phyloP scores from a whole-genome alignment of 2,329 filamentous ascomycete species.

The Cordyceps sp. region DNA sequence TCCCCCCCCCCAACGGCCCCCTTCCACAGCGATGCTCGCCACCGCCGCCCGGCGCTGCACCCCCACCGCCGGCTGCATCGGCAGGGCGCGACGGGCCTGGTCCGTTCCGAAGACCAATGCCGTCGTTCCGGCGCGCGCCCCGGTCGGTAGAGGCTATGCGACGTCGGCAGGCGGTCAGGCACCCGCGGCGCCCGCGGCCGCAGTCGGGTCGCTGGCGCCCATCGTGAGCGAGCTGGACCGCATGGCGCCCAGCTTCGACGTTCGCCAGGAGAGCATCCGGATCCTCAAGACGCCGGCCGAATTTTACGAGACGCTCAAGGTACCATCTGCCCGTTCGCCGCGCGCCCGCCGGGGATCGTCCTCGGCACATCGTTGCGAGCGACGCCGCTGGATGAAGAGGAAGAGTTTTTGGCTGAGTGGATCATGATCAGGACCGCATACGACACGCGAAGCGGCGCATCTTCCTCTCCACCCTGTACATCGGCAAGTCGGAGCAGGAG shows the following conservation, averaged over 20 bases:
- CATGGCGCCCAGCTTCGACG: conserved; percentile 78
- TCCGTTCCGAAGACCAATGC: conserved; percentile 2
- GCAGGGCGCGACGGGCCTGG: conserved; percentile 7
- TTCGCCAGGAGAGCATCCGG: conserved; percentile 63
- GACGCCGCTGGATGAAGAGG: too few relatives aligned
- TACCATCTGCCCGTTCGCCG: conserved; percentile 21
- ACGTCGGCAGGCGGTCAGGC: conserved; percentile 15
- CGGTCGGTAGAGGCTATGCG: conserved; percentile 24
- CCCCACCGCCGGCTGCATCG: conserved; percentile 12
- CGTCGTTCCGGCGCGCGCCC: conserved; percentile 13
- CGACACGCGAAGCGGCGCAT: conserved; percentile 60
- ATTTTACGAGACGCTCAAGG: conserved; percentile 86
- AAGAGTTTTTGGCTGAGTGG: too few relatives aligned
- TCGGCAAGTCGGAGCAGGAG: conserved; percentile 84
- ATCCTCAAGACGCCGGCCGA: conserved; percentile 69
- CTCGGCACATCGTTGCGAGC: too few relatives aligned
- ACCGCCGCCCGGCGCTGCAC: too few relatives aligned
- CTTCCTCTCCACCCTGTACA: conserved; percentile 92
- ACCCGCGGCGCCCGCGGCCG: conserved; percentile 8
- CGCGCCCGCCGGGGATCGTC: too few relatives aligned
- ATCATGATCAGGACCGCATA: conserved; percentile 76
- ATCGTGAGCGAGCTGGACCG: conserved; percentile 63
- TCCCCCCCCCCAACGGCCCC: too few relatives aligned
- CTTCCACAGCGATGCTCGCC: too few relatives aligned
- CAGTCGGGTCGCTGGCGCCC: conserved; percentile 28